Evolutionary conservation across 2,329 filamentous ascomycete genomes (phyloP).

Genomic region (Leptosphaerulina australis): DNA sequence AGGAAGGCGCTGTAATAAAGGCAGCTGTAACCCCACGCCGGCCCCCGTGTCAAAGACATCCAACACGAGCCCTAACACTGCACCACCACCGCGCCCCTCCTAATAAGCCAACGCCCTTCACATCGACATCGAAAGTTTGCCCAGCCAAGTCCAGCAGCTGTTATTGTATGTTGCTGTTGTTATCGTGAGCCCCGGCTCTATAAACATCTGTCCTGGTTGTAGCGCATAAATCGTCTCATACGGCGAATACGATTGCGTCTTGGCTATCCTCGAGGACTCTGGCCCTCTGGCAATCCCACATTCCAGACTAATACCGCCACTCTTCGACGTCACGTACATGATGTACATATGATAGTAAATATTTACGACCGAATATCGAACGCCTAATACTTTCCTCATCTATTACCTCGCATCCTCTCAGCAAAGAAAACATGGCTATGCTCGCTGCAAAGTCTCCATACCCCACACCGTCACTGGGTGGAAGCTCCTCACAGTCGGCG

Average conservation of each 20-base stretch:
- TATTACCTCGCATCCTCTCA: not conserved
- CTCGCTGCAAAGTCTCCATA: conserved; percentile 77
- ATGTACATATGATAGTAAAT: conserved; percentile 22
- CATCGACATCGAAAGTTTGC: not conserved
- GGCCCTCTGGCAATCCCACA: not conserved
- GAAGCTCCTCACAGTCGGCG: conserved; percentile 38
- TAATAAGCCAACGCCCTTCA: conserved; percentile 2
- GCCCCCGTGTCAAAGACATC: conserved; percentile 13
- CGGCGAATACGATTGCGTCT: conserved; percentile 14
- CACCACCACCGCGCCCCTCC: conserved; percentile 1
- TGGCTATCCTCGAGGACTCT: not conserved
- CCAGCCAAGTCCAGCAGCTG: not conserved
- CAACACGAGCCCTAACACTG: conserved; percentile 7
- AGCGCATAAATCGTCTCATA: conserved; percentile 12
- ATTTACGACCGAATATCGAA: conserved; percentile 7
- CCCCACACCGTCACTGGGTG: conserved; percentile 59
- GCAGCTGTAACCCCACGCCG: conserved; percentile 7
- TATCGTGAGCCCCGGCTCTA: conserved; percentile 1
- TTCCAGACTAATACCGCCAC: not conserved
- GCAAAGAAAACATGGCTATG: conserved; percentile 69
- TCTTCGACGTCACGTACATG: conserved; percentile 14
- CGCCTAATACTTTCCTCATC: not conserved
- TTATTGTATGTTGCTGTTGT: not conserved
- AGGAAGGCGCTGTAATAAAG: conserved; percentile 13
- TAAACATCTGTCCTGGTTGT: not conserved